These are phyloP conservation scores for Cercospora sp. DNA, from an alignment of 2,329 filamentous ascomycete genomes.

Conservation along the genomic window DNA sequence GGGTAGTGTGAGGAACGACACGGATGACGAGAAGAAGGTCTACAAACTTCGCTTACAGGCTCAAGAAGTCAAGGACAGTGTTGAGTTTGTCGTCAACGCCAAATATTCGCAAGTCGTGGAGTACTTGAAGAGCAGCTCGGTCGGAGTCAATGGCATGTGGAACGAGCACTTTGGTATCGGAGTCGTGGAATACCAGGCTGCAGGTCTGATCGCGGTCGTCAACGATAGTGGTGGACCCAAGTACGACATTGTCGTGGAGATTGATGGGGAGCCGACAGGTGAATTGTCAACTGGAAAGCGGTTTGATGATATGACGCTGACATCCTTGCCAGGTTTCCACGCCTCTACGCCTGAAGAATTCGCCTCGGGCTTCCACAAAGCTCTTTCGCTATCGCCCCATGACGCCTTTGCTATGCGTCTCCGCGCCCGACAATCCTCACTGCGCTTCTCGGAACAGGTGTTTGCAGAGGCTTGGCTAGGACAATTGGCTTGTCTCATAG, in stretches of 20 bases:
- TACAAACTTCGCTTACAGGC: slow-evolving; percentile 85
- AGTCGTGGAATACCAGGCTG: slow-evolving; percentile 96
- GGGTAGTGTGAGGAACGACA: slow-evolving; percentile 84
- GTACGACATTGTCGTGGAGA: slow-evolving; percentile 81
- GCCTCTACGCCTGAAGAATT: slow-evolving; percentile 78
- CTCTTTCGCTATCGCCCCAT: slow-evolving; percentile 62
- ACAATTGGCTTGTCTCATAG: slow-evolving; percentile 72
- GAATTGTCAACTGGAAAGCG: slow-evolving; percentile 36
- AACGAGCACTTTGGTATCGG: slow-evolving; percentile 99
- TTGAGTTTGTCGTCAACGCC: slow-evolving; percentile 87
- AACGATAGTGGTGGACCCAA: slow-evolving; percentile 93
- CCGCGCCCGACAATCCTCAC: slow-evolving; percentile 74
- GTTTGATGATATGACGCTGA: too few species aligned
- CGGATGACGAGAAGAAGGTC: slow-evolving; percentile 73
- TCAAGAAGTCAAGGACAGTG: slow-evolving; percentile 78
- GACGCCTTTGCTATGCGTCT: slow-evolving; percentile 73
- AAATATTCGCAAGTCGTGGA: slow-evolving; percentile 84
- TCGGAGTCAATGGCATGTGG: slow-evolving; percentile 99
- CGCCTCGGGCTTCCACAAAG: slow-evolving; percentile 75
- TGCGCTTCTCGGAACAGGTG: slow-evolving; percentile 82
- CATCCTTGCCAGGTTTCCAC: slow-evolving; percentile 72
- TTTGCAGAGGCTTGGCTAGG: slow-evolving; percentile 78
- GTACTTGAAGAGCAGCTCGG: slow-evolving; percentile 72
- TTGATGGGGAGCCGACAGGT: slow-evolving; percentile 79
- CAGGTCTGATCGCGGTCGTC: slow-evolving; percentile 87